Conservation (phyloP, 768 basidiomycete genomes). For the Pleurotus pulmonarius region DNA sequence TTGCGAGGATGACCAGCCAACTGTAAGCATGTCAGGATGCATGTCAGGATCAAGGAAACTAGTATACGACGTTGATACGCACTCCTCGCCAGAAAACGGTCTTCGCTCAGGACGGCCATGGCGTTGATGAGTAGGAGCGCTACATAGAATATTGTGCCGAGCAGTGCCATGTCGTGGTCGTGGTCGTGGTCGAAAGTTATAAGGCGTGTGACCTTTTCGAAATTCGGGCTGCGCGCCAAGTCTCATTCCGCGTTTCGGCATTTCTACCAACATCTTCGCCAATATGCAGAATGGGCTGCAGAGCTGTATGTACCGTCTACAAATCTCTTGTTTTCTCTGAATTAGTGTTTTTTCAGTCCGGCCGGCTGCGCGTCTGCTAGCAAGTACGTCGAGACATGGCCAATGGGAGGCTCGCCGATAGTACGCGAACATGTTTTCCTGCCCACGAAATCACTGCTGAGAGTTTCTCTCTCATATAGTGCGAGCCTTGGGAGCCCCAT, state of each 20-base stretch:
- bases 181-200: background rate
- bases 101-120: slow-evolving; percentile 92
- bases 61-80: slow-evolving; percentile 25
- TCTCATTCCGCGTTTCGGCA: background rate
- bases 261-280: background rate
- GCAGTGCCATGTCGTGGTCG: slow-evolving; percentile 39
- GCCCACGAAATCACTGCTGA: background rate
- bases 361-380: slow-evolving; percentile 4
- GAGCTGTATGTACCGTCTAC: slow-evolving; percentile 11
- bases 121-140: slow-evolving; percentile 88
- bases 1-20: slow-evolving; percentile 83
- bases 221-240: background rate
- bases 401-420: slow-evolving; percentile 37
- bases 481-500: slow-evolving; percentile 55
- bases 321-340: too few species aligned
- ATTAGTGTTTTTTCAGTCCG: slow-evolving; percentile 3
- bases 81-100: slow-evolving; percentile 93
- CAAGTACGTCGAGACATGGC: slow-evolving; percentile 17
- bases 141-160: slow-evolving; percentile 82
- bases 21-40: slow-evolving; percentile 37
- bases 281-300: slow-evolving; percentile 20
- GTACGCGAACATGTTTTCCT: slow-evolving; percentile 26
- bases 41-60: slow-evolving; percentile 14
- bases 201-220: slow-evolving; percentile 9
- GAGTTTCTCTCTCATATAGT: slow-evolving; percentile 17